A percentile compares a stretch with the other conserved stretches of the same genome.
Evolutionary conservation across 345 rosid genomes (phyloP).

Genomic region (Dipteronia sinensis): DNA sequence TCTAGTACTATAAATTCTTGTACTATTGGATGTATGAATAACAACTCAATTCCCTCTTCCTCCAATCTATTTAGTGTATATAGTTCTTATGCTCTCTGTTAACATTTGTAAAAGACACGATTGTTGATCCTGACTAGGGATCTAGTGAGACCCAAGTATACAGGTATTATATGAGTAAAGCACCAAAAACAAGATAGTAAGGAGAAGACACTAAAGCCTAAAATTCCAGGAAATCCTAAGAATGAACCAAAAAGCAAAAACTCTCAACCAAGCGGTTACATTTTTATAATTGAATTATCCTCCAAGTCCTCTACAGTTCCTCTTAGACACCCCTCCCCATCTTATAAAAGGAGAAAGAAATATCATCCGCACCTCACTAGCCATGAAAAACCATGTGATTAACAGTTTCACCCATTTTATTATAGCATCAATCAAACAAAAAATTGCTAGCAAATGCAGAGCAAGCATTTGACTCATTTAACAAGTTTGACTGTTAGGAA

Average conservation of each 20-base stretch:
- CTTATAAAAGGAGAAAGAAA: neutral
- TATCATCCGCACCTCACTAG: neutral
- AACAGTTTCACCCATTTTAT: neutral
- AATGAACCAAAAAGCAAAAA: neutral
- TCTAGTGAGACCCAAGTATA: neutral
- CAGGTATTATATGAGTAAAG: neutral
- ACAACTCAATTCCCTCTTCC: too few species aligned
- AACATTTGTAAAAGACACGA: neutral
- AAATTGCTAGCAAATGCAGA: slow-evolving; percentile 4
- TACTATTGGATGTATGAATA: too few species aligned
- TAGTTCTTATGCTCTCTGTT: too few species aligned
- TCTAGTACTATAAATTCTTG: too few species aligned
- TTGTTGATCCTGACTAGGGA: neutral
- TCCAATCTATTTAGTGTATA: too few species aligned
- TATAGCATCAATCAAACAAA: neutral
- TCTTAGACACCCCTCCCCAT: neutral
- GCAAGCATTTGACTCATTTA: slow-evolving; percentile 2
- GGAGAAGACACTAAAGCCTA: neutral
- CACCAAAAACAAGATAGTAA: neutral
- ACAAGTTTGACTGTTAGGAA: neutral
- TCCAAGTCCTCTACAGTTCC: neutral
- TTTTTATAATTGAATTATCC: neutral
- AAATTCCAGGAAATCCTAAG: neutral
- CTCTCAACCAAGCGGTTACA: neutral
- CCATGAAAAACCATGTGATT: neutral